Conservation (phyloP, 176 grass and related monocot genomes). For the Aegilops umbellulata region DNA sequence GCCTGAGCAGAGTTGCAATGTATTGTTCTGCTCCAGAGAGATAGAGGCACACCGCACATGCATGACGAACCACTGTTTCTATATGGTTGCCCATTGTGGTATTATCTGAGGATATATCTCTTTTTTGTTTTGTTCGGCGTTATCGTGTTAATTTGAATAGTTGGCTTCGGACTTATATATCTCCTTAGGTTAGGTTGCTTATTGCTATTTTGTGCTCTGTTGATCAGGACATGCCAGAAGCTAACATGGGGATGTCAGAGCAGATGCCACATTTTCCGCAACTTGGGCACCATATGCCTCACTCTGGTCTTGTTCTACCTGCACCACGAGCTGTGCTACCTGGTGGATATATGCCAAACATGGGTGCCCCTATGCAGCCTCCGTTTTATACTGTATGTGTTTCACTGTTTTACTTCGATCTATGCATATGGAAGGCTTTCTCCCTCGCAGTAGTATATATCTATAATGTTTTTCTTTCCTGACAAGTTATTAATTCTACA, state of each 20-base stretch:
- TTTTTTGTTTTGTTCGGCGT: background rate
- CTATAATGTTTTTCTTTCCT: conserved; percentile 32
- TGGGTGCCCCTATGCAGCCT: conserved; percentile 47
- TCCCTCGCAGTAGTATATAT: background rate
- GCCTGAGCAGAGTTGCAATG: background rate
- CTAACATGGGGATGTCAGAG: conserved; percentile 45
- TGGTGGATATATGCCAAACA: conserved; percentile 40
- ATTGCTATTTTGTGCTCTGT: background rate
- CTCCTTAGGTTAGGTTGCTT: conserved; percentile 3
- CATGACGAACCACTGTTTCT: background rate
- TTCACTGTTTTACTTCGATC: conserved; percentile 19
- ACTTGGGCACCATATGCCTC: conserved; percentile 54
- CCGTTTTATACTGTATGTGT: conserved; percentile 50
- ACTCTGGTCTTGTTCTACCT: conserved; percentile 43
- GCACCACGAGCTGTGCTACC: conserved; percentile 47
- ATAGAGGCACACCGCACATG: background rate
- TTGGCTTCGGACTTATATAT: background rate
- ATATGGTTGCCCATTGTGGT: background rate
- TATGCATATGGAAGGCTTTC: background rate
- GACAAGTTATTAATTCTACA: conserved; percentile 25
- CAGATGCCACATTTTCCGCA: conserved; percentile 47
- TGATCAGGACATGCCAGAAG: conserved; percentile 40
- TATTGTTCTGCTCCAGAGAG: background rate
- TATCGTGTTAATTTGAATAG: background rate
- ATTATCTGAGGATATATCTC: background rate